These are phyloP conservation scores for Climacium dendroides DNA, from an alignment of 225 moss, liverwort and hornwort genomes.

Conservation along the genomic window DNA sequence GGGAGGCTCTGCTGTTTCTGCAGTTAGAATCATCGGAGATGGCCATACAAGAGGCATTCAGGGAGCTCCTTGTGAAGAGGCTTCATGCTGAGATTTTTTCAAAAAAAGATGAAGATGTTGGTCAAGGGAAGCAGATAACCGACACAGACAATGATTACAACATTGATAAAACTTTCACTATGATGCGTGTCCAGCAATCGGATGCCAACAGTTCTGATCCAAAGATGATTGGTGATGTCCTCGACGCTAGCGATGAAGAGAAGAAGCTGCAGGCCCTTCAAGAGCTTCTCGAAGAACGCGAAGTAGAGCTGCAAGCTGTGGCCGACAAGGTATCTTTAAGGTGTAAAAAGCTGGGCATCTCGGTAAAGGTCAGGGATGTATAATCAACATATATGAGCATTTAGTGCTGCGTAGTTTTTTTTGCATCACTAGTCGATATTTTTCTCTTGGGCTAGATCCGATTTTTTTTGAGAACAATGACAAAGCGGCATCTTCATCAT, in stretches of 20 bases:
- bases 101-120: conserved; percentile 36
- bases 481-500: not conserved
- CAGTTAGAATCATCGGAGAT: conserved; percentile 46
- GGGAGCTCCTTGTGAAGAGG: conserved; percentile 62
- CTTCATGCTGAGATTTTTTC: conserved; percentile 68
- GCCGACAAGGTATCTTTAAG: conserved; percentile 48
- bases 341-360: conserved; percentile 37
- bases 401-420: not conserved
- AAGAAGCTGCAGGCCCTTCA: conserved; percentile 48
- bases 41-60: conserved; percentile 55
- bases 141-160: conserved; percentile 66
- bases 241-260: conserved; percentile 55
- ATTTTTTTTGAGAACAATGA: not conserved
- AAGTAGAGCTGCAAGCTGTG: conserved; percentile 67
- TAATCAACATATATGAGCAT: not conserved
- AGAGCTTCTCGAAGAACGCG: conserved; percentile 66
- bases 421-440: not conserved
- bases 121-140: conserved; percentile 47
- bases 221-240: conserved; percentile 17
- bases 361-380: conserved; percentile 8
- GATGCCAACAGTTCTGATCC: not conserved
- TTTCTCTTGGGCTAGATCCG: not conserved
- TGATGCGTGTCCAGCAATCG: conserved; percentile 28
- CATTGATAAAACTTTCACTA: conserved; percentile 71
- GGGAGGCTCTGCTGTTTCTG: conserved; percentile 79